These are phyloP conservation scores for Fagus crenata DNA, from an alignment of 306 rosid species.

Conservation along the genomic window DNA sequence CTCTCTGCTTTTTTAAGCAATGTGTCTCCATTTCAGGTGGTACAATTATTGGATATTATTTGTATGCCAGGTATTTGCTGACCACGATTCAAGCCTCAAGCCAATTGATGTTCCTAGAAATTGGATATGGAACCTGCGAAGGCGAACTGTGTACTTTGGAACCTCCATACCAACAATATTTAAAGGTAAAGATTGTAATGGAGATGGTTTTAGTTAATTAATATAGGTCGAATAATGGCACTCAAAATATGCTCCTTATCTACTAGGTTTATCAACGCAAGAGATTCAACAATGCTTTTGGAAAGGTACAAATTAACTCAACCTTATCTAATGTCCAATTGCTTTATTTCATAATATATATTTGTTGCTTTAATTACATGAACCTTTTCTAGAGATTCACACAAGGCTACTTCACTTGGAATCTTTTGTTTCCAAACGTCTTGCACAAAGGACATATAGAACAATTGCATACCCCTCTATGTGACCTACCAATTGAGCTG, in stretches of 20 bases:
- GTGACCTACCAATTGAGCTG: background rate
- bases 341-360: background rate
- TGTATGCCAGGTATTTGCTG: constrained; percentile 60
- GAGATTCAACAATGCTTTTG: constrained; percentile 89
- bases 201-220: constrained; percentile 1
- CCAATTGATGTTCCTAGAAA: constrained; percentile 64
- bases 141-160: constrained; percentile 66
- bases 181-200: constrained; percentile 51
- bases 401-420: background rate
- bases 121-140: constrained; percentile 61
- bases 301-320: constrained; percentile 63
- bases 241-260: constrained; percentile 34
- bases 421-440: too few species aligned
- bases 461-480: background rate
- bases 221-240: constrained; percentile 5
- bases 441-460: background rate
- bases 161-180: constrained; percentile 65
- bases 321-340: background rate
- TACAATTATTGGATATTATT: constrained; percentile 14
- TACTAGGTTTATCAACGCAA: constrained; percentile 72
- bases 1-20: constrained; percentile 19
- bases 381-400: background rate
- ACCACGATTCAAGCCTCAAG: constrained; percentile 51
- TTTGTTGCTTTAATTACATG: background rate
- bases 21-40: constrained; percentile 25